Base-by-base conservation (phyloP, 768 basidiomycete genomes). In the Phylloporus scabripes region DNA sequence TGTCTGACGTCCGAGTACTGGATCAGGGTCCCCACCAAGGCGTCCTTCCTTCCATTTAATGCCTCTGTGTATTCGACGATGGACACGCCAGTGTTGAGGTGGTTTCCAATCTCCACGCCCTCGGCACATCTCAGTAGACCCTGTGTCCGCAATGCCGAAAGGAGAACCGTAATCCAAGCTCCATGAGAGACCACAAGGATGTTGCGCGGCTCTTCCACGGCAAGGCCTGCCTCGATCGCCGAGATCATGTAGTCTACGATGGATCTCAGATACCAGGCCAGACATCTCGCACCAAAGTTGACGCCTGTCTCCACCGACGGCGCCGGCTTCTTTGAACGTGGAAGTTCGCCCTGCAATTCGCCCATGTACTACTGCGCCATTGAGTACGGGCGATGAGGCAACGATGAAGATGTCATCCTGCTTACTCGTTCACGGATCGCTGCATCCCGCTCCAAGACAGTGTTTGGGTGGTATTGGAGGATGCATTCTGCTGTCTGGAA, bases 141-240 rank as follows among this genome's bases (percentile, higher is more conserved):
- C 38, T 70, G 72, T 18, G 68, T 64, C n/a, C 77, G 54, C 58
- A 87, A 59, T 34, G 60, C 66, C 17, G 70, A 69, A 49, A 84
- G 68, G 46, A 89, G 70, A 24, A 71, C 69, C 17, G 67, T 65
- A 50, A 89, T 85, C 57, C 78, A 74, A 0, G 78, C 85, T 2
- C 85, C 85, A 48, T 91, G 87, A 36, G 81, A 78, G 50, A 80
- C 77, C 11, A 82, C 75, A 26, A 91, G 72, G 39, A 87, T 70
- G 53, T 65, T 56, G 5, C 43, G 51, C 8, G 60, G 51, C 20
- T 42, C 48, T 49, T 74, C 65, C 33, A 64, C 61, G 31, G 74
- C 63, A 17, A 57, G 54, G 41, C 51, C 63, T 15, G 52, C 54
- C 20, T 49, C 38, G 33, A 60, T 39, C 37, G 9, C 20, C 5